These are phyloP conservation scores for Verticillium nubilum DNA, from an alignment of 2,329 filamentous ascomycete genomes.

Conservation along the genomic window DNA sequence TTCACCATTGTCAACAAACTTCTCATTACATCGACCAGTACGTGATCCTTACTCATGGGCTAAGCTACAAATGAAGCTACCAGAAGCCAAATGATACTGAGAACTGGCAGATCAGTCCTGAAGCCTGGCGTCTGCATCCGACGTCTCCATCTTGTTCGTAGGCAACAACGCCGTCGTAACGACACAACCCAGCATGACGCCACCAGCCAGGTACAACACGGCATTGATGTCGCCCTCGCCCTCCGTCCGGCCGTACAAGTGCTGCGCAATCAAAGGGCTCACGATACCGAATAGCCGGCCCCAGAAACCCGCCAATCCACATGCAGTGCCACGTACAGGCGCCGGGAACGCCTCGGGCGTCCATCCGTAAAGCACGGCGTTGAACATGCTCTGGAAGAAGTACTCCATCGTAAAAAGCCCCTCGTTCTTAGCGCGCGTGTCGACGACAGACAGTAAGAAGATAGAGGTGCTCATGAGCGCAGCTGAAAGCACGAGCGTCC, in stretches of 20 bases:
- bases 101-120: neutral
- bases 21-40: no score
- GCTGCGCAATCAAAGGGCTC: conserved; percentile 48
- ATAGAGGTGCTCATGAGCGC: conserved; percentile 18
- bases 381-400: conserved; percentile 20
- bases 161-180: conserved; percentile 44
- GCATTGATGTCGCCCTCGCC: conserved; percentile 35
- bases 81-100: neutral
- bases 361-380: conserved; percentile 13
- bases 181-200: conserved; percentile 46
- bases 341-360: conserved; percentile 26
- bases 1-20: no score
- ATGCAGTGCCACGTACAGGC: conserved; percentile 43
- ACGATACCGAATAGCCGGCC: conserved; percentile 53
- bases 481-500: conserved; percentile 19
- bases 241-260: conserved; percentile 25
- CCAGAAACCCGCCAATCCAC: conserved; percentile 53
- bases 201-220: conserved; percentile 51
- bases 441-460: conserved; percentile 17
- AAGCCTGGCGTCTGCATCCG: conserved; percentile 23
- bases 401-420: conserved; percentile 22
- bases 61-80: no score
- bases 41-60: no score
- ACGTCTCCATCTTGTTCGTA: conserved; percentile 26
- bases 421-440: conserved; percentile 18